Evolutionary conservation across 495 filamentous ascomycete species (phyloP), one percentile per base, ranked within the genome.

Genomic region (Penicillium paxilli): DNA sequence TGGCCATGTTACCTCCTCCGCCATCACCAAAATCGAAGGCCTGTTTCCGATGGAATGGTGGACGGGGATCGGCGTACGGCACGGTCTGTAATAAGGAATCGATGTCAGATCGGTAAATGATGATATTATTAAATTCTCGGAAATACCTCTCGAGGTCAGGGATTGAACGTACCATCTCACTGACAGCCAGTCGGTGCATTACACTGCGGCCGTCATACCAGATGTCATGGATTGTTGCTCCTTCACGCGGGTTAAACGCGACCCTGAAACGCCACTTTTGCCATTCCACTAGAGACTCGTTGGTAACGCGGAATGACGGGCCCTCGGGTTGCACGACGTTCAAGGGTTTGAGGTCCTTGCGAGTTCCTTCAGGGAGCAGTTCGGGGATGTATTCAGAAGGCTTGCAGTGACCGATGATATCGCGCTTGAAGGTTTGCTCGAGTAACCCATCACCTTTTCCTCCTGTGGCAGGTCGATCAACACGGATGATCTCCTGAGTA

Each of bases 261-360:
- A 90, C 79, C 23, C 85, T 76, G 71, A 89, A 86, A 4, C 77
- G 72, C 86, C 86, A 89, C 57, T 87, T 87, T 67, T 89, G 86
- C 86, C 86, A 89, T 37, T 77, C 74, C 7, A 81, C 73, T 30
- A 79, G 69, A 21, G 79, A 76, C 28, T 83, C 81, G 14, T 77
- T 69, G 1, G 70, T 72, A 17, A 77, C 74, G 8, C 58, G 68
- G 73, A 96, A 96, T 4, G 87, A 90, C 5, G 85, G 84, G 1
- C 91, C 91, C 47, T 93, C 83, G 0, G 90, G 90, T 62, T 96
- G 91, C 11, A 86, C 70, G 0, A 96, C 83, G 26, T 87, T 87
- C 54, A 93, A 70, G 3, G 90, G 89, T 69, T 93, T 94, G 33
- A 94, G 68, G 63, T 91, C 82, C 64, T 80, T 81, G 30, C 79